phyloP scores from a whole-genome alignment of 495 filamentous ascomycete species.

The Tuber melanosporum region DNA sequence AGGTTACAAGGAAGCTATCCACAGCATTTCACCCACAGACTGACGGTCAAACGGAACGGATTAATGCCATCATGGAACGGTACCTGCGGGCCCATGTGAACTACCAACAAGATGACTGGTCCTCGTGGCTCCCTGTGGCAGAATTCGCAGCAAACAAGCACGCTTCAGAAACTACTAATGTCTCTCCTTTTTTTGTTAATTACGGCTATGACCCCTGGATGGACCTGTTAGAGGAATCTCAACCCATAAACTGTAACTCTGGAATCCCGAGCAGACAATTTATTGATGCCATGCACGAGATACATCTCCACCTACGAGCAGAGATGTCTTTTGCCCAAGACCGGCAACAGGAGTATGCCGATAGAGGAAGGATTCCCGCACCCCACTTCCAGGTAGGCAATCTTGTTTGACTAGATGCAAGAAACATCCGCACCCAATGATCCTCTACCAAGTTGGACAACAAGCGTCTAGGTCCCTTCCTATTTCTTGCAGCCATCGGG shows the following conservation, averaged over 20 bases:
- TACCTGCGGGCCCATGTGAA: too few species aligned
- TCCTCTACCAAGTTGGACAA: constrained; percentile 4
- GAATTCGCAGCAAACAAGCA: constrained; percentile 21
- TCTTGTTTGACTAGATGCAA: background rate
- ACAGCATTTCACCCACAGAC: too few species aligned
- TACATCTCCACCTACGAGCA: background rate
- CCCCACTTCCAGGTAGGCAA: background rate
- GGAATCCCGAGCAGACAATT: too few species aligned
- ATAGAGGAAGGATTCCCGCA: too few species aligned
- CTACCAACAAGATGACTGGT: too few species aligned
- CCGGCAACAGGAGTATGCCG: too few species aligned
- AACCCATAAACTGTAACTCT: too few species aligned
- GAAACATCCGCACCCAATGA: constrained; percentile 1
- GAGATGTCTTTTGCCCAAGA: background rate
- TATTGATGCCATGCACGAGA: background rate
- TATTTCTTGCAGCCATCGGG: background rate
- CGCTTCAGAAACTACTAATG: constrained; percentile 3
- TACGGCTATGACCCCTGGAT: background rate
- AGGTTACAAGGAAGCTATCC: too few species aligned
- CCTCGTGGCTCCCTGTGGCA: too few species aligned
- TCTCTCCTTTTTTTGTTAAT: constrained; percentile 21
- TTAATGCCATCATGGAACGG: too few species aligned
- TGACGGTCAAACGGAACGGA: too few species aligned
- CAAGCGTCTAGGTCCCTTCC: constrained; percentile 3
- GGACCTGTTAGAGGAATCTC: background rate